Conservation (phyloP, 768 basidiomycete species). For the Paxillus ammoniavirescens region DNA sequence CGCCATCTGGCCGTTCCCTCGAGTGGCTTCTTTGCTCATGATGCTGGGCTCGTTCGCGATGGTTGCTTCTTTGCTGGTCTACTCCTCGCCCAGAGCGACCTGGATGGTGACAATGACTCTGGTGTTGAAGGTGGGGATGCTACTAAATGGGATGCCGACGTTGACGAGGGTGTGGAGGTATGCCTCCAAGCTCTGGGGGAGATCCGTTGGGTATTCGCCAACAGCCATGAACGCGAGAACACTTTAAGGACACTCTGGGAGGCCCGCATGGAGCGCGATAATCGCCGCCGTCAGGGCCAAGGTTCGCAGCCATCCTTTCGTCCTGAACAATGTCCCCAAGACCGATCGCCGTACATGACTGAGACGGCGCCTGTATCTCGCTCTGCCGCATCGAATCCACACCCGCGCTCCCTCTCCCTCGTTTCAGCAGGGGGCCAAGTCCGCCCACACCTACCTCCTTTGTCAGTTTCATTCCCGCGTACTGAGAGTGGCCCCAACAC, state of each 20-base stretch:
- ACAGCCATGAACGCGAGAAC: conserved; percentile 69
- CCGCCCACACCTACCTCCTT: conserved; percentile 48
- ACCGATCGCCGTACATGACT: conserved; percentile 25
- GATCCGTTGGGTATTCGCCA: conserved; percentile 81
- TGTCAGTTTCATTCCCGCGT: conserved; percentile 38
- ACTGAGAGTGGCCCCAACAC: conserved; percentile 55
- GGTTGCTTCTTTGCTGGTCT: conserved; percentile 88
- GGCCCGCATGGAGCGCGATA: conserved; percentile 32
- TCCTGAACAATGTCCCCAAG: conserved; percentile 24
- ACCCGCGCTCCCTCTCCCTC: conserved; percentile 26
- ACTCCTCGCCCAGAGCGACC: conserved; percentile 60
- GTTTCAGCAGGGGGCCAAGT: conserved; percentile 36
- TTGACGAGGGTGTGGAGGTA: conserved; percentile 35
- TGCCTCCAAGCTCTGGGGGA: conserved; percentile 77
- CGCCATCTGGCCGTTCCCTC: conserved; percentile 42
- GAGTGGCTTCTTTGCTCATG: conserved; percentile 73
- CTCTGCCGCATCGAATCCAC: conserved; percentile 2
- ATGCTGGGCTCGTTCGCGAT: conserved; percentile 82
- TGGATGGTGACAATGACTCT: conserved; percentile 48
- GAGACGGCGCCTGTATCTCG: conserved; percentile 19
- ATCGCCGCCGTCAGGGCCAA: conserved; percentile 27
- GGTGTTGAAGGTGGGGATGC: conserved; percentile 14
- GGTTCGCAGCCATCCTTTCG: conserved; percentile 22
- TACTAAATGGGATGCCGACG: conserved; percentile 27
- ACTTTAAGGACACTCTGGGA: conserved; percentile 53